Evolutionary conservation across 1,139 yeast genomes (phyloP).

Genomic region (Scheffersomyces segobiensis): DNA sequence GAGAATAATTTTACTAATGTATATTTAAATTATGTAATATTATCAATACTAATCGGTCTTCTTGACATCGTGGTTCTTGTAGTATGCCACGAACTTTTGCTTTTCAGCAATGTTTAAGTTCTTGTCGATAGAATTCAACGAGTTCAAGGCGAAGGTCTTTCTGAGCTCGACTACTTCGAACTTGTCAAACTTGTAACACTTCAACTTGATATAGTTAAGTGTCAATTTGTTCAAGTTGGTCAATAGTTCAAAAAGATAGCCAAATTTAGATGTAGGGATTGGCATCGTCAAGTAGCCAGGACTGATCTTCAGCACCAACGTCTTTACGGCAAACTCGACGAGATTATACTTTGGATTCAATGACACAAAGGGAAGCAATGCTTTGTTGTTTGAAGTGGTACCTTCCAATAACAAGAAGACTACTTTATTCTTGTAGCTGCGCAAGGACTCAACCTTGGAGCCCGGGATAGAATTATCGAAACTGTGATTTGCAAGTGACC

Average conservation of each 20-base stretch:
- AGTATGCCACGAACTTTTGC: constrained; percentile 35
- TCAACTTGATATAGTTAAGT: constrained; percentile 22
- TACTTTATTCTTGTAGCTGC: constrained; percentile 30
- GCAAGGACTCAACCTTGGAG: constrained; percentile 17
- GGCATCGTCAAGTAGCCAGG: constrained; percentile 39
- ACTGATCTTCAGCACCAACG: constrained; percentile 43
- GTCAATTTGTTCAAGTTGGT: constrained; percentile 17
- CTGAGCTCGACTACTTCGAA: constrained; percentile 19
- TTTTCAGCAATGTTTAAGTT: constrained; percentile 30
- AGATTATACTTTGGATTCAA: constrained; percentile 10
- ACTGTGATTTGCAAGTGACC: constrained; percentile 36
- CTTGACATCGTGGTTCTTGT: constrained; percentile 16
- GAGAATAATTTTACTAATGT: neutral
- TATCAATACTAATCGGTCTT: constrained; percentile 1
- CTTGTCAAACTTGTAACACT: constrained; percentile 23
- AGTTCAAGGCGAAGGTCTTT: constrained; percentile 29
- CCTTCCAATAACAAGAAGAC: constrained; percentile 64
- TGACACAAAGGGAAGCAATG: constrained; percentile 48
- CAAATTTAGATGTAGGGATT: constrained; percentile 25
- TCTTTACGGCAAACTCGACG: constrained; percentile 33
- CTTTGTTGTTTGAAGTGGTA: constrained; percentile 66
- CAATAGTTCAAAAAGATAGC: constrained; percentile 27
- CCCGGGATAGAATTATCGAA: constrained; percentile 15
- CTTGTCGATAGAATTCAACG: constrained; percentile 27
- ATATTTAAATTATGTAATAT: neutral